These are phyloP conservation scores for Microcera coccophila DNA, from an alignment of 2,329 filamentous ascomycete genomes.

Conservation along the genomic window DNA sequence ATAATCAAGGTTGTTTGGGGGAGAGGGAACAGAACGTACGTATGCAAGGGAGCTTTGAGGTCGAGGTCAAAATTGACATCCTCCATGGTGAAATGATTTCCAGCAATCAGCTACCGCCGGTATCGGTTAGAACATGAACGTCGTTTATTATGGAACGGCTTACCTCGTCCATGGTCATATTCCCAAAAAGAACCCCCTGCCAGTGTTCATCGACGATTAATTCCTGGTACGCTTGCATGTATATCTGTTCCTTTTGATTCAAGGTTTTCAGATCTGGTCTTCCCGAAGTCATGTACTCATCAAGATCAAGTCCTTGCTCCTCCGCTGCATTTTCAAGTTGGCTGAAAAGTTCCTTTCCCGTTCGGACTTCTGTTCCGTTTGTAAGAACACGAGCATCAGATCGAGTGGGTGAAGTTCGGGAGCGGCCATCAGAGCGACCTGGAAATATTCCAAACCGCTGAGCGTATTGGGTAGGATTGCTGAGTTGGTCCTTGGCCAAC, in stretches of 20 bases:
- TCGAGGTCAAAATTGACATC: conserved; percentile 1
- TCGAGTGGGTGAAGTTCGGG: conserved; percentile 29
- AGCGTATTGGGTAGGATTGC: conserved; percentile 26
- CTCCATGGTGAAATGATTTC: conserved; percentile 21
- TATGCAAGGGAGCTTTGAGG: conserved; percentile 22
- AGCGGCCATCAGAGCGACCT: conserved; percentile 28
- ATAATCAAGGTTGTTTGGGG: neutral
- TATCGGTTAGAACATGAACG: neutral
- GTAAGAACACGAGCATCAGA: conserved; percentile 16
- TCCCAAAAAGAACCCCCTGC: conserved; percentile 28
- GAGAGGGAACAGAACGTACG: conserved; percentile 12
- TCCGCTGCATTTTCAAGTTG: conserved; percentile 15
- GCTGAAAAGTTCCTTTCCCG: conserved; percentile 21
- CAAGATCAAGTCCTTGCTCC: conserved; percentile 7
- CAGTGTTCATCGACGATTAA: conserved; percentile 29
- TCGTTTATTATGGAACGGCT: neutral
- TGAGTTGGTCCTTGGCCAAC: conserved; percentile 17
- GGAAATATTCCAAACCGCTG: conserved; percentile 29
- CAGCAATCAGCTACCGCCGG: conserved; percentile 18
- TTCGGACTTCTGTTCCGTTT: conserved; percentile 2
- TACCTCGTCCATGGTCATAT: conserved; percentile 31
- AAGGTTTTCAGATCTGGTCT: conserved; percentile 9
- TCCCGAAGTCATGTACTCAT: conserved; percentile 18
- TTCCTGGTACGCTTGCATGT: conserved; percentile 21
- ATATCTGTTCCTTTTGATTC: conserved; percentile 13